Base-by-base conservation (phyloP, 345 rosid species). In the Lumnitzera racemosa region DNA sequence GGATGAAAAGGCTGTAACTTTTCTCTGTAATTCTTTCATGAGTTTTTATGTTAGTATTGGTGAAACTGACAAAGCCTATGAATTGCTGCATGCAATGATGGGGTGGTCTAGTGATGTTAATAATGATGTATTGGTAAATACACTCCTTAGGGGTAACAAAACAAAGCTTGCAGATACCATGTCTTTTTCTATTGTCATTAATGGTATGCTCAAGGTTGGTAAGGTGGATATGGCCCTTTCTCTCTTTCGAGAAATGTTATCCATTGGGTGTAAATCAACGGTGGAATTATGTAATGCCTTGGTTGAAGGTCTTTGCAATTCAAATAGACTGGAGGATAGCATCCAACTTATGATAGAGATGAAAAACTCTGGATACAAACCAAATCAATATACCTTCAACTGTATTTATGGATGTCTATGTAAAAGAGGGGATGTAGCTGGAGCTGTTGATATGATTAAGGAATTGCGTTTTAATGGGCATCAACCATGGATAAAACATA, bases 401-500 rank as follows among this genome's bases (percentile, higher is more conserved):
- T 70, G 80, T 61, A 78, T 91, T 51, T 84, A 72, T 56, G 87
- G 95, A 51, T 83, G 90, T 67, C 75, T 91, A 49, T 81, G 95
- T 80, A 80, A 65, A 67, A 87, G 62, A 72, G 70, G 65, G 49
- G 81, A 91, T 61, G 73, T 74, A 58, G 69, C 64, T 49, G 89
- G 85, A 69, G 87, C 98, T 53, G 63, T 84, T 36, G 77, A 69
- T 69, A 48, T 83, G 49, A 63, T 83, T 62, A 88, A 72, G 78
- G 77, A 66, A 70, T 86, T 91, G 98, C 88, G 88, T 16, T 31
- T 75, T 59, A 70, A 80, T 72, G 96, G 95, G 61, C 83, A 79
- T 43, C 77, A 80, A 69, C 98, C 98, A 13, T 91, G 90, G 90
- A 76, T 81, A 62, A 91, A 89, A 71, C 80, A 87, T 71, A 76